phyloP scores from a whole-genome alignment of 1,284 basidiomycete genomes.

The Moesziomyces globuligerus region DNA sequence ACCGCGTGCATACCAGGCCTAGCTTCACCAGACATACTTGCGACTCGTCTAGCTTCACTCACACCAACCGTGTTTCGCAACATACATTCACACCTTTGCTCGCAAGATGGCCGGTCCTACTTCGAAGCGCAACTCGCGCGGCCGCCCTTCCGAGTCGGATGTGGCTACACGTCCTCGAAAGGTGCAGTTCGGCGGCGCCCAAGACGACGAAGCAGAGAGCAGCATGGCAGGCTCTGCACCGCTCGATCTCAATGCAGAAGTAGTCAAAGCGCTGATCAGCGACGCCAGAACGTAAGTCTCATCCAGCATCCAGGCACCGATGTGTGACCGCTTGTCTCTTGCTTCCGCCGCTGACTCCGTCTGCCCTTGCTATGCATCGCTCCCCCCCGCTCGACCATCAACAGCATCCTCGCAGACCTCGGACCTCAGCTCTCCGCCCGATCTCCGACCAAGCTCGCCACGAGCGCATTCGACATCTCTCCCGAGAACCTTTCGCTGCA shows the following conservation, averaged over 20 bases:
- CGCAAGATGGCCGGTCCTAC: conserved; percentile 17
- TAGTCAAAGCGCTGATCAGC: conserved; percentile 25
- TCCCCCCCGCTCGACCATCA: too few relatives aligned
- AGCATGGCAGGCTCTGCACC: conserved; percentile 1
- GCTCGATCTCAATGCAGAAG: conserved; percentile 25
- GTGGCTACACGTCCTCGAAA: conserved; percentile 20
- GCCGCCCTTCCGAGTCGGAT: conserved; percentile 13
- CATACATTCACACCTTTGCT: too few relatives aligned
- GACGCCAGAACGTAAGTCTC: conserved; percentile 14
- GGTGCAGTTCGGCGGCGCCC: conserved; percentile 29
- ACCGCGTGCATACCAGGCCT: too few relatives aligned
- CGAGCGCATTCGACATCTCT: conserved; percentile 44
- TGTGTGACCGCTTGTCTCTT: too few relatives aligned
- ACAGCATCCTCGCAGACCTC: conserved; percentile 32
- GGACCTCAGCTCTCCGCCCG: conserved; percentile 42
- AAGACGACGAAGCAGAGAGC: conserved; percentile 9
- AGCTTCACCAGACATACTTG: too few relatives aligned
- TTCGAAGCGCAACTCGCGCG: conserved; percentile 21
- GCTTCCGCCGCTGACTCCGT: too few relatives aligned
- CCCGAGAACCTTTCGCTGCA: conserved; percentile 47
- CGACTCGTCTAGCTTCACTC: too few relatives aligned
- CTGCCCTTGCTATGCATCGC: too few relatives aligned
- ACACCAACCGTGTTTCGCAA: too few relatives aligned
- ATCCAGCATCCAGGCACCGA: too few relatives aligned
- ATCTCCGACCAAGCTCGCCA: conserved; percentile 37